Evolutionary conservation across 2,329 filamentous ascomycete species (phyloP).

Genomic region (Sarocladium kiliense): DNA sequence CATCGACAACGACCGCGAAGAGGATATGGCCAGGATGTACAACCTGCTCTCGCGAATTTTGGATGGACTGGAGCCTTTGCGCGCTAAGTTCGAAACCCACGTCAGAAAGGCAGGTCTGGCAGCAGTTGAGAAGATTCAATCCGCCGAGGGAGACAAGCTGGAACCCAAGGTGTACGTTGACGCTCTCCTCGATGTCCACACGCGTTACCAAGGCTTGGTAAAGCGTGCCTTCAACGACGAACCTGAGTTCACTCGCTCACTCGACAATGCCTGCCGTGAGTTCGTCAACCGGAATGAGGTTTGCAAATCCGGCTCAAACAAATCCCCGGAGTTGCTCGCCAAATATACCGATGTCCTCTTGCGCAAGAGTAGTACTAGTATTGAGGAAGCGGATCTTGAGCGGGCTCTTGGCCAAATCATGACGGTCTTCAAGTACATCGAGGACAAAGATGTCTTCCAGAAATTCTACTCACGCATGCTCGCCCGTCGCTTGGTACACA

Average conservation of each 20-base stretch:
- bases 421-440: slow-evolving; percentile 99
- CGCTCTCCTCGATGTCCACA: slow-evolving; percentile 88
- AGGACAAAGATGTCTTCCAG: slow-evolving; percentile 99
- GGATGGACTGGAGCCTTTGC: slow-evolving; percentile 83
- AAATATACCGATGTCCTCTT: slow-evolving; percentile 92
- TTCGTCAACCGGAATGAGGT: slow-evolving; percentile 98
- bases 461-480: slow-evolving; percentile 99
- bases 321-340: slow-evolving; percentile 88
- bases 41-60: slow-evolving; percentile 82
- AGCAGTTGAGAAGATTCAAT: slow-evolving; percentile 85
- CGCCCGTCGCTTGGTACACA: slow-evolving; percentile 89
- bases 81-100: slow-evolving; percentile 84
- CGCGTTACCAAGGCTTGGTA: slow-evolving; percentile 85
- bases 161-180: slow-evolving; percentile 98
- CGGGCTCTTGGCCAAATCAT: slow-evolving; percentile 87
- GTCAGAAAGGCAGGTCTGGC: slow-evolving; percentile 84
- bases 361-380: slow-evolving; percentile 87
- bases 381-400: slow-evolving; percentile 91
- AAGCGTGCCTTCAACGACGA: slow-evolving; percentile 92
- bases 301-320: slow-evolving; percentile 88
- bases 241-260: slow-evolving; percentile 90
- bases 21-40: slow-evolving; percentile 97
- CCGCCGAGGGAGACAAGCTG: slow-evolving; percentile 78
- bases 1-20: slow-evolving; percentile 88
- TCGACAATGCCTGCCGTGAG: slow-evolving; percentile 95